A percentile compares a stretch with the other conserved stretches of the same genome.
phyloP scores from a whole-genome alignment of 2,329 filamentous ascomycete genomes.

The Dactylonectria macrodidyma region DNA sequence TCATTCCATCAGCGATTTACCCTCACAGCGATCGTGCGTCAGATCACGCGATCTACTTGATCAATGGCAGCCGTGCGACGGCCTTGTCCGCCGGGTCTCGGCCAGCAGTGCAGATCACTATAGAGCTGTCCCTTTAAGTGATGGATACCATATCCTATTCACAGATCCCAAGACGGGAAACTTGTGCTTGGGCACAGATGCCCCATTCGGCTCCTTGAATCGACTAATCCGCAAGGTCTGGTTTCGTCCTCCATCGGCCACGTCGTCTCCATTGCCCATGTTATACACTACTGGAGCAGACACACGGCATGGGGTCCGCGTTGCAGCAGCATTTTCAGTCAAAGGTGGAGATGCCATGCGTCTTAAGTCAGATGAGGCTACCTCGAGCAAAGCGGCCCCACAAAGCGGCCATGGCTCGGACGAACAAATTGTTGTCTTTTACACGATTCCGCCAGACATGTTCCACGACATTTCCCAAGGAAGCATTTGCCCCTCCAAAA shows the following conservation, averaged over 20 bases:
- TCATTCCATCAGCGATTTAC: conserved; percentile 29
- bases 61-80: conserved; percentile 33
- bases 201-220: conserved; percentile 65
- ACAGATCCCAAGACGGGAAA: conserved; percentile 70
- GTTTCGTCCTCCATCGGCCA: conserved; percentile 57
- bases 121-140: conserved; percentile 74
- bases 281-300: conserved; percentile 72
- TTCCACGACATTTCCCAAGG: conserved; percentile 57
- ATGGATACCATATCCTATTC: conserved; percentile 76
- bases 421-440: conserved; percentile 67
- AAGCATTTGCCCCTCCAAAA: conserved; percentile 20
- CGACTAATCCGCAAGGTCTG: conserved; percentile 72
- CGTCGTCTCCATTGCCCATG: conserved; percentile 57
- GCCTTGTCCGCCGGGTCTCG: conserved; percentile 49
- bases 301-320: conserved; percentile 68
- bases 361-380: conserved; percentile 24
- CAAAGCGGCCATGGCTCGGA: conserved; percentile 26
- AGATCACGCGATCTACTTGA: conserved; percentile 33
- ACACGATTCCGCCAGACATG: conserved; percentile 72
- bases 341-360: conserved; percentile 33
- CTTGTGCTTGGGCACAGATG: conserved; percentile 74
- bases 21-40: conserved; percentile 30
- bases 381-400: conserved; percentile 20
- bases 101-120: conserved; percentile 71
- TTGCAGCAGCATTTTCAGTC: conserved; percentile 69